Conservation (phyloP, 2,329 filamentous ascomycete species). For the Neofusicoccum laricinum region DNA sequence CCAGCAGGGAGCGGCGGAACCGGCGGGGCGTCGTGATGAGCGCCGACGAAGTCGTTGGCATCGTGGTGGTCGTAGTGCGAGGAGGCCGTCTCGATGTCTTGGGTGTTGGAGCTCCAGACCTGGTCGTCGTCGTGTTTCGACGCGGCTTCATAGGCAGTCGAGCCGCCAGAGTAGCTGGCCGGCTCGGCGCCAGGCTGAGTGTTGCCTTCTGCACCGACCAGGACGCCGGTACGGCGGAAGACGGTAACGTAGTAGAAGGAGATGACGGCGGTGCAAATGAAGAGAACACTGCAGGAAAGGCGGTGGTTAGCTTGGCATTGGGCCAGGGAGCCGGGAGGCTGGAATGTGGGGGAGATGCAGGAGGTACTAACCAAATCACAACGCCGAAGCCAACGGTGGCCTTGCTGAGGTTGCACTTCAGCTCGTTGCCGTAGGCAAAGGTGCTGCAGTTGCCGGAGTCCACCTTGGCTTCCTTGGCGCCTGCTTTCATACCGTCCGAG, state of each 20-base stretch:
- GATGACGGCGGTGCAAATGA: constrained; percentile 51
- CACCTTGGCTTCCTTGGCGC: constrained; percentile 41
- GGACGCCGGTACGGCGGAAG: constrained; percentile 55
- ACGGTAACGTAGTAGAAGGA: constrained; percentile 55
- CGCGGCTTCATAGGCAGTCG: constrained; percentile 8
- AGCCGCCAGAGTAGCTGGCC: constrained; percentile 18
- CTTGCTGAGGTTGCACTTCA: constrained; percentile 57
- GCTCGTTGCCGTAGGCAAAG: constrained; percentile 53
- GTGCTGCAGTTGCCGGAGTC: constrained; percentile 50
- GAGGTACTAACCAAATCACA: constrained; percentile 51
- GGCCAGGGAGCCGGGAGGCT: not conserved
- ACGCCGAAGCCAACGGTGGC: constrained; percentile 56
- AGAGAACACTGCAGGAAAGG: constrained; percentile 47
- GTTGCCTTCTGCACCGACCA: constrained; percentile 41
- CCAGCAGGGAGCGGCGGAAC: constrained; percentile 6
- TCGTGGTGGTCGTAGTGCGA: constrained; percentile 40
- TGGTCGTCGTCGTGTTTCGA: constrained; percentile 26
- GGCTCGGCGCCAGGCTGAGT: constrained; percentile 18
- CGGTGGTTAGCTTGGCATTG: not conserved
- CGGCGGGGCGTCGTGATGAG: not conserved
- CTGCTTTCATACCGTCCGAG: constrained; percentile 51
- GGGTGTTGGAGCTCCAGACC: constrained; percentile 44
- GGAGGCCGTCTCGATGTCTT: constrained; percentile 31
- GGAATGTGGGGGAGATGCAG: not conserved
- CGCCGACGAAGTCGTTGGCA: constrained; percentile 32